Conservation (phyloP, 768 basidiomycete genomes). For the Hygrocybe coccinea region DNA sequence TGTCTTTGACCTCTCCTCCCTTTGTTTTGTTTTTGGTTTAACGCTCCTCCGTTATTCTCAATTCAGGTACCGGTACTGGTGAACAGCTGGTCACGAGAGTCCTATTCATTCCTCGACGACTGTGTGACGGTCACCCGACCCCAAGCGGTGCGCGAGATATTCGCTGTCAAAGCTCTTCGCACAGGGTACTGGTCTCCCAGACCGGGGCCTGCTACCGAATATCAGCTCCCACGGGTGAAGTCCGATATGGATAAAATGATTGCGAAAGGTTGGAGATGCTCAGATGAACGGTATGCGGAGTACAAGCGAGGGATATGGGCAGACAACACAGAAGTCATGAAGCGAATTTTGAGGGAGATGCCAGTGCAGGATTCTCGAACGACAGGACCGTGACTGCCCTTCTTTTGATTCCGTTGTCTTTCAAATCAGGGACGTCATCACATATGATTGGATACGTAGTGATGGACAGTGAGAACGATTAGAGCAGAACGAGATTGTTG, state of each 20-base stretch:
- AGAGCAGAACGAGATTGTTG: too few species aligned
- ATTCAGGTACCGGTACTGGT: conserved; percentile 1
- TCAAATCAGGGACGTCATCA: too few species aligned
- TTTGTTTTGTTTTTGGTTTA: not conserved
- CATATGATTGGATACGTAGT: too few species aligned
- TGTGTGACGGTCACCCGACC: not conserved
- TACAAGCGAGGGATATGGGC: not conserved
- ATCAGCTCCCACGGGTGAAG: not conserved
- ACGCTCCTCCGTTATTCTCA: not conserved
- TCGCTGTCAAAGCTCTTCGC: conserved; percentile 1
- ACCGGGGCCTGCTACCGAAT: not conserved
- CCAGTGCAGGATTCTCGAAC: too few species aligned
- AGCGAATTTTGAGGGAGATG: not conserved
- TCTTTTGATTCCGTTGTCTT: too few species aligned
- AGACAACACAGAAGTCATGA: not conserved
- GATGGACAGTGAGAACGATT: too few species aligned
- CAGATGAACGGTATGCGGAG: not conserved
- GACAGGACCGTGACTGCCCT: too few species aligned
- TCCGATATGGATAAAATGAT: not conserved
- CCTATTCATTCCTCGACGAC: conserved; percentile 2
- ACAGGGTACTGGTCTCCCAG: not conserved
- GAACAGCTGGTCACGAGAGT: not conserved
- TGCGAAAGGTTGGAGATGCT: not conserved
- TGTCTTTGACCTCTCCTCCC: too few species aligned
- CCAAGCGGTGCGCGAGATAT: not conserved